Evolutionary conservation across 164 flowering plant species (phyloP).

Genomic region (Chimonanthus salicifolius): DNA sequence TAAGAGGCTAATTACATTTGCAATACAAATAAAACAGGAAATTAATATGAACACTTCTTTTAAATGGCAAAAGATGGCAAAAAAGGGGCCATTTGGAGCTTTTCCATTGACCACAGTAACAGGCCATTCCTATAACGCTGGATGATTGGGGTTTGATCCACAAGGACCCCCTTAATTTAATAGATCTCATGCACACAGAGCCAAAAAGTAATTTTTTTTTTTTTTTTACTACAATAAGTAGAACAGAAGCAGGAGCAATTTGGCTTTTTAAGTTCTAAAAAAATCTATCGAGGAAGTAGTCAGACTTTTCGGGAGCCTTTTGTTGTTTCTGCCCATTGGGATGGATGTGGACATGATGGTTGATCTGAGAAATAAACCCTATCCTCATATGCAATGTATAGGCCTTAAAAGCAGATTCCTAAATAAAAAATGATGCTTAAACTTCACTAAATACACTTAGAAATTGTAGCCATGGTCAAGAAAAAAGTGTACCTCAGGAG

Average conservation of each 20-base stretch:
- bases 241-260: too few species aligned
- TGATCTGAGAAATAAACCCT: too few species aligned
- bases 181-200: not conserved
- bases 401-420: too few species aligned
- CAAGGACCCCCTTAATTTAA: not conserved
- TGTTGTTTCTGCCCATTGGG: too few species aligned
- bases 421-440: not conserved
- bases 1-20: not conserved
- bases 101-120: not conserved
- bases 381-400: too few species aligned
- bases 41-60: not conserved
- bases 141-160: not conserved
- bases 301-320: too few species aligned
- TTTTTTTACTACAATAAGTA: too few species aligned
- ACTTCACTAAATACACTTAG: not conserved
- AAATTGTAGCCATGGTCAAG: not conserved
- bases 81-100: not conserved
- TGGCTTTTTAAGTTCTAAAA: too few species aligned
- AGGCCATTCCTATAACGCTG: not conserved
- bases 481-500: slow-evolving; percentile 33
- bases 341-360: too few species aligned
- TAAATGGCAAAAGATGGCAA: not conserved
- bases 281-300: too few species aligned
- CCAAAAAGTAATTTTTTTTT: not conserved
- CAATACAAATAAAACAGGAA: not conserved